Percentiles rank a stretch among this genome's conserved stretches.
These are phyloP conservation scores for Piper longum DNA, from an alignment of 164 flowering plant genomes.

Conservation along the genomic window DNA sequence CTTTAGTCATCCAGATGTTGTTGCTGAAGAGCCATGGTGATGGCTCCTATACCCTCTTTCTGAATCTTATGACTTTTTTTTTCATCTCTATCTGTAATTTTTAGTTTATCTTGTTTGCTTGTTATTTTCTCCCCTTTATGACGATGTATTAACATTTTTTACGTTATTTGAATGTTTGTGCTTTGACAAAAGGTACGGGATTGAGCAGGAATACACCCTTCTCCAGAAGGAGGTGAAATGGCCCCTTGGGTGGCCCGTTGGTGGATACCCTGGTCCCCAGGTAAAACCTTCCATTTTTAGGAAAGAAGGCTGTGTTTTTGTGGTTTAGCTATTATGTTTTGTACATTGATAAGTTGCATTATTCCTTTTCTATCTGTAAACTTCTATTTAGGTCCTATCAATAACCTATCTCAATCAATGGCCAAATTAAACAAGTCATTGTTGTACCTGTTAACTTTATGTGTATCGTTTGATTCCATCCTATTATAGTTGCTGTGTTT, in stretches of 20 bases:
- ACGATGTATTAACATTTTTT: not conserved
- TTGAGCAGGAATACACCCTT: conserved; percentile 47
- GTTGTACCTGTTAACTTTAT: no score
- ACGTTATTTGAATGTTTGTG: not conserved
- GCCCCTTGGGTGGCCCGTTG: conserved; percentile 53
- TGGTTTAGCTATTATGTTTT: no score
- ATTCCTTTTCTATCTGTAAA: no score
- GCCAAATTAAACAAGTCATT: no score
- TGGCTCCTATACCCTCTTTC: not conserved
- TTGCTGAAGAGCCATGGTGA: conserved; percentile 39
- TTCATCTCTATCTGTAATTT: no score
- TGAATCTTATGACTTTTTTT: not conserved
- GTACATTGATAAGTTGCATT: no score
- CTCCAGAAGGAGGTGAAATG: conserved; percentile 35
- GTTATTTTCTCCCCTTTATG: not conserved
- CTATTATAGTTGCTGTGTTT: no score
- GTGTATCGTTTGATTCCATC: no score
- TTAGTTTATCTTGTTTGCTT: not conserved
- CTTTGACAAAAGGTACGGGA: conserved; percentile 26
- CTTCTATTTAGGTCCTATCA: no score
- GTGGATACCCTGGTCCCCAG: conserved; percentile 54
- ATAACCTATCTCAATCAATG: no score
- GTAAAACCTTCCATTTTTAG: conserved; percentile 7
- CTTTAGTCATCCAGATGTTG: conserved; percentile 38
- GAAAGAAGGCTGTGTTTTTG: not conserved